phyloP scores from a whole-genome alignment of 2,329 filamentous ascomycete species.

The Zymoseptoria passerinii region DNA sequence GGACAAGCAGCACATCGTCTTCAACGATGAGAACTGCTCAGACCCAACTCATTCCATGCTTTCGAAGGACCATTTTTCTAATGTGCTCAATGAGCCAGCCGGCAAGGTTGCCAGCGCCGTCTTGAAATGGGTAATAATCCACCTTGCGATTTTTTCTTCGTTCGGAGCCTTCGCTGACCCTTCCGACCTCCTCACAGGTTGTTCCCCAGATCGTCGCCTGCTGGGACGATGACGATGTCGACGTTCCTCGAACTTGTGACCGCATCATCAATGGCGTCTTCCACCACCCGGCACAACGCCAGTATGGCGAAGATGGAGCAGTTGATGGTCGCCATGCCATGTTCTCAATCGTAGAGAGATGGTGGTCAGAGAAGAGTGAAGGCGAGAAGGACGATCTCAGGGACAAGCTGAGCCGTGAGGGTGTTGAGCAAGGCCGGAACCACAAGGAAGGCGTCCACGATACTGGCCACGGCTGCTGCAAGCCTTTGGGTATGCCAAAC shows the following conservation, averaged over 20 bases:
- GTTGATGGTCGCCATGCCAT: slow-evolving; percentile 65
- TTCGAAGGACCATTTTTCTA: slow-evolving; percentile 91
- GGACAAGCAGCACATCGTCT: slow-evolving; percentile 78
- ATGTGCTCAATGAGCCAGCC: slow-evolving; percentile 78
- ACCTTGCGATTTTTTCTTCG: too few species aligned
- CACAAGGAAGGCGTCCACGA: slow-evolving; percentile 81
- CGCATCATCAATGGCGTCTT: slow-evolving; percentile 75
- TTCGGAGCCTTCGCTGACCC: too few species aligned
- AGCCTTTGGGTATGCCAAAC: slow-evolving; percentile 69
- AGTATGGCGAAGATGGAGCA: slow-evolving; percentile 61
- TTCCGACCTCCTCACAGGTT: slow-evolving; percentile 31
- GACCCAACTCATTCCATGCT: slow-evolving; percentile 94
- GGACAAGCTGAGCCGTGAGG: slow-evolving; percentile 65
- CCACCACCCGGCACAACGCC: slow-evolving; percentile 76
- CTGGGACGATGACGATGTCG: slow-evolving; percentile 69
- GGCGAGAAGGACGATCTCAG: slow-evolving; percentile 59
- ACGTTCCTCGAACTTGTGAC: slow-evolving; percentile 61
- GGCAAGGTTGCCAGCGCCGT: slow-evolving; percentile 73
- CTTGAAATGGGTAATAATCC: slow-evolving; percentile 53
- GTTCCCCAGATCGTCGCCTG: slow-evolving; percentile 82
- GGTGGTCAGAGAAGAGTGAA: slow-evolving; percentile 66
- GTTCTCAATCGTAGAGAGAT: slow-evolving; percentile 71
- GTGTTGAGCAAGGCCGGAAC: slow-evolving; percentile 69
- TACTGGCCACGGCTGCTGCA: slow-evolving; percentile 76
- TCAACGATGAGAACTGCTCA: slow-evolving; percentile 64